Base-by-base conservation (phyloP, 2,329 filamentous ascomycete genomes). In the Hawksworthiomyces lignivorus region DNA sequence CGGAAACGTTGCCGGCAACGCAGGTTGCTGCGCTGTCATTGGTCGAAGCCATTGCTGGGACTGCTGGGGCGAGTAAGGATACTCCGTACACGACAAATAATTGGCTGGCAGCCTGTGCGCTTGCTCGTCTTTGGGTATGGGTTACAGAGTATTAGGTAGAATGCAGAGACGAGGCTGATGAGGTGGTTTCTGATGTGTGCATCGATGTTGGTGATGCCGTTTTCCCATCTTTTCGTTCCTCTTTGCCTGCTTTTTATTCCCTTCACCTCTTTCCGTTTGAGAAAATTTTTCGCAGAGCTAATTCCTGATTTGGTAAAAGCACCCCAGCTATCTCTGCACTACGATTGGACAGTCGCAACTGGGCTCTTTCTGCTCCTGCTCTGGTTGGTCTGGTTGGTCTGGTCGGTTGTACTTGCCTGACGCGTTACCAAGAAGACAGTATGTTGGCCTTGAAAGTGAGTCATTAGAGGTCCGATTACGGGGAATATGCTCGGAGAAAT, bases 1-100 rank as follows among this genome's bases (percentile, higher is more conserved):
- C 40, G 40, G 40, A 28, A 42, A 27, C 40, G 28, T 42, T 42
- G 40, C 40, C 40, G 40, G 40, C 10, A 42, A 21, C n/a, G 22
- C 34, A 28, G n/a, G 26, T 20, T 20, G 40, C 22, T 30, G 40
- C 15, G 21, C 33, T 36, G 20, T 42, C 33, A 42, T 42, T 42
- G 40, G 40, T 32, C 4, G 40, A 31, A 12, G 32, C 40, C 40
- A 36, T 42, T 12, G 12, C 37, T 39, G 37, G 37, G 37, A 11
- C 37, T 32, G 37, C 14, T 39, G n/a, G 10, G 18, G 28, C 20
- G 37, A 12, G 28, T 22, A 10, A 17, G 37, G 40, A 42, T 42
- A n/a, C n/a, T n/a, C n/a, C n/a, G n/a, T n/a, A n/a, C n/a, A n/a
- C n/a, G n/a, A n/a, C n/a, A n/a, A n/a, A n/a, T n/a, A n/a, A n/a